These are phyloP conservation scores for Fomitopsis pulvina DNA, from an alignment of 768 basidiomycete species.

Conservation along the genomic window DNA sequence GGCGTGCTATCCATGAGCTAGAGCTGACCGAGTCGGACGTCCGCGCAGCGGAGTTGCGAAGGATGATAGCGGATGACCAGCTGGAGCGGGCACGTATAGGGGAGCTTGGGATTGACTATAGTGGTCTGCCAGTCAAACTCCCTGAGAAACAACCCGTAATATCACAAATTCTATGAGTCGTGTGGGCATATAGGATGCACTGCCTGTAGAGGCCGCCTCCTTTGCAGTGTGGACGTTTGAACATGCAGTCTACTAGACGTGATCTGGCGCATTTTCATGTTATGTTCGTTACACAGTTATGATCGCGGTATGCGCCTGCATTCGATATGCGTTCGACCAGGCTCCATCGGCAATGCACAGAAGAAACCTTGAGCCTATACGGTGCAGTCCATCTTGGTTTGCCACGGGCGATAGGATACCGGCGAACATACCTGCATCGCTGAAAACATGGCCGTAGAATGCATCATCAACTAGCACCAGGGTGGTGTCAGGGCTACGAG, in stretches of 20 bases:
- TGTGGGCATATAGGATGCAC: no score
- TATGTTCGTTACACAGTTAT: not conserved
- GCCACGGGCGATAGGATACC: not conserved
- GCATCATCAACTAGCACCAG: constrained; percentile 47
- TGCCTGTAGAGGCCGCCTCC: no score
- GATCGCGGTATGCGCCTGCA: constrained; percentile 56
- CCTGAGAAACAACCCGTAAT: not conserved
- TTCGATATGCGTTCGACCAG: constrained; percentile 57
- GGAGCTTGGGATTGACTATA: constrained; percentile 49
- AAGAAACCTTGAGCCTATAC: constrained; percentile 65
- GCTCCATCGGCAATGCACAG: constrained; percentile 63
- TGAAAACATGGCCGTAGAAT: constrained; percentile 54
- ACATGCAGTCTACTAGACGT: no score
- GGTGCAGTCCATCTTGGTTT: not conserved
- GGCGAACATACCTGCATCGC: constrained; percentile 59
- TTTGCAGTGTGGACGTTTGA: no score
- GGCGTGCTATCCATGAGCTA: constrained; percentile 50
- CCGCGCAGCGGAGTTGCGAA: constrained; percentile 48
- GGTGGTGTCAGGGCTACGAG: no score
- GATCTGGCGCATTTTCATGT: no score
- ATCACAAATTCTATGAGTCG: not conserved
- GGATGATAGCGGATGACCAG: constrained; percentile 50
- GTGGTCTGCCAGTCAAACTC: not conserved
- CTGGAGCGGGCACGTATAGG: constrained; percentile 58
- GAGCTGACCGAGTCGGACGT: constrained; percentile 56